Evolutionary conservation across 768 basidiomycete species (phyloP), one percentile per base, ranked within the genome.

Genomic region (Tulasnella sp.): DNA sequence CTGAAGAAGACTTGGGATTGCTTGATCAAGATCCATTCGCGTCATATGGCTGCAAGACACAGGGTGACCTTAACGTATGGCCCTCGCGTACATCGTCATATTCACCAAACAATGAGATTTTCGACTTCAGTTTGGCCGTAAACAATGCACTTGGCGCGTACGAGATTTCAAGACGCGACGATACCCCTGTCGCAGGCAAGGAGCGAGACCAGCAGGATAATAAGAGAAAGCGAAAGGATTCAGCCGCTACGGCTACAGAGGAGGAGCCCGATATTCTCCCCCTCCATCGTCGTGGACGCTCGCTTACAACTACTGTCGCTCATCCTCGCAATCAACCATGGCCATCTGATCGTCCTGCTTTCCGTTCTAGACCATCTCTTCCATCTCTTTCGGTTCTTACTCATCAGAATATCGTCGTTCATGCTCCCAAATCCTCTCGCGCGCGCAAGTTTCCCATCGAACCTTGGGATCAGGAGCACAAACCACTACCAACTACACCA

Each of bases 401-500:
- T 16, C 49, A 51, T 31, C 49, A 51, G 27, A 40, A 45, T 42
- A 33, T 51, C 19, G 37, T 51, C 37, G 49, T 51, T 28, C 28
- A 31, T 27, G 49, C 39, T 3, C 49, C 49, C 27, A 51, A 51
- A 29, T 51, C 49, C 4, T 51, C 49, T 22, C 39, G 49, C 31
- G 49, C 49, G 19, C 37, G 49, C 16, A 37, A 51, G 20, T 51
- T 51, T 29, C 49, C 49, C 27, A 51, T 24, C 25, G 49, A 51
- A 41, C 49, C 49, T 28, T 51, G 49, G 49, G 49, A 51, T 41
- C 28, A 43, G 49, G 49, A 51, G 22, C 16, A 25, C n/a, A 41
- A 29, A 24, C 25, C 40, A 31, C 39, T 51, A 24, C 45, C 32
- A n/a, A n/a, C 45, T n/a, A 29, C 35, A 29, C n/a, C n/a, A n/a